Conservation (phyloP, 768 basidiomycete species). For the Chlorophyllum brunneum region DNA sequence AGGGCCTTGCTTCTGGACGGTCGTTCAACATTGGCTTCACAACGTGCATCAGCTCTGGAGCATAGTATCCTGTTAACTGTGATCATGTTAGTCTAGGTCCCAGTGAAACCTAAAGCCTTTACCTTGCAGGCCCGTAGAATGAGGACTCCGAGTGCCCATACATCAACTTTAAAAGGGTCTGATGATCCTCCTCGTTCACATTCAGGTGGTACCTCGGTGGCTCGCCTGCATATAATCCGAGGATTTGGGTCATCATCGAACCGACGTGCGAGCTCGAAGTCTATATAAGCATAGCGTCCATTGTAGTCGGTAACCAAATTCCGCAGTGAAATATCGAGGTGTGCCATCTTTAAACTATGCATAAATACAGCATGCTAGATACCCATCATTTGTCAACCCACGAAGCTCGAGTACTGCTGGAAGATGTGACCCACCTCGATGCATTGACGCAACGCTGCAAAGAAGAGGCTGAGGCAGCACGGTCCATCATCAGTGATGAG, state of each 20-base stretch:
- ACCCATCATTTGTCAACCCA: background rate
- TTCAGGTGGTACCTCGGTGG: slow-evolving; percentile 72
- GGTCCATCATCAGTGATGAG: slow-evolving; percentile 48
- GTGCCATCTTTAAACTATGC: slow-evolving; percentile 62
- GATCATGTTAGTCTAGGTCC: slow-evolving; percentile 11
- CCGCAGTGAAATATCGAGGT: slow-evolving; percentile 68
- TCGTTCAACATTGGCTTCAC: slow-evolving; percentile 58
- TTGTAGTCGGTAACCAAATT: slow-evolving; percentile 67
- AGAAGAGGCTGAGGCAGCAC: slow-evolving; percentile 47
- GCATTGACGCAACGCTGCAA: slow-evolving; percentile 58
- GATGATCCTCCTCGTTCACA: slow-evolving; percentile 44
- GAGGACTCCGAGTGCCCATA: slow-evolving; percentile 68
- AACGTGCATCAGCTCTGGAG: slow-evolving; percentile 58
- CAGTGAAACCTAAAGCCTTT: slow-evolving; percentile 15
- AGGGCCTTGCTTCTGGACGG: slow-evolving; percentile 48
- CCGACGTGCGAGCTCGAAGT: slow-evolving; percentile 63
- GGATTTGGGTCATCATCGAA: slow-evolving; percentile 38
- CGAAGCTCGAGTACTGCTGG: background rate
- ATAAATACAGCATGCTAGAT: slow-evolving; percentile 64
- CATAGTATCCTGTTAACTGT: slow-evolving; percentile 52
- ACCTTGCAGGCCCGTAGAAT: slow-evolving; percentile 67
- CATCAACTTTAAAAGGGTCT: slow-evolving; percentile 69
- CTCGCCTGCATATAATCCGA: slow-evolving; percentile 40
- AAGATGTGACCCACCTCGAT: slow-evolving; percentile 49
- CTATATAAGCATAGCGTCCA: slow-evolving; percentile 68